phyloP scores from a whole-genome alignment of 1,284 basidiomycete species.

The Leccinum solheimii region DNA sequence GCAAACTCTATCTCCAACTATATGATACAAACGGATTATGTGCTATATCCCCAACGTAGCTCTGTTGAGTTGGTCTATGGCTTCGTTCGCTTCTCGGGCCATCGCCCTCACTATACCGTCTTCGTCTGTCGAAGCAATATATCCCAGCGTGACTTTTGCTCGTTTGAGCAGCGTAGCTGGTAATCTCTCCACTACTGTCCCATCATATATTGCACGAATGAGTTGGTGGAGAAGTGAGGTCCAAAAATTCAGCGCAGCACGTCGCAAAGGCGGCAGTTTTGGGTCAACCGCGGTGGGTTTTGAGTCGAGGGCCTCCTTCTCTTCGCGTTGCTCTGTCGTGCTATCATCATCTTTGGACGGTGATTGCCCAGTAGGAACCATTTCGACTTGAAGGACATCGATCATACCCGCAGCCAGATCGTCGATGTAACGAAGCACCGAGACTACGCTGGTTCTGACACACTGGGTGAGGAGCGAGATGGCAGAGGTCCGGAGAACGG shows the following conservation, averaged over 20 bases:
- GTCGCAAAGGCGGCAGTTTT: slow-evolving; percentile 77
- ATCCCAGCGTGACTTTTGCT: slow-evolving; percentile 65
- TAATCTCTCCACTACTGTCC: slow-evolving; percentile 24
- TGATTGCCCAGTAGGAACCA: slow-evolving; percentile 36
- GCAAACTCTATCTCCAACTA: background rate
- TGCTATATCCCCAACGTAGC: slow-evolving; percentile 47
- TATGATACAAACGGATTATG: slow-evolving; percentile 1
- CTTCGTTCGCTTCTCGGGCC: slow-evolving; percentile 72
- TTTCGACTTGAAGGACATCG: slow-evolving; percentile 80
- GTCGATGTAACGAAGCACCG: slow-evolving; percentile 61
- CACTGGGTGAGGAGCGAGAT: slow-evolving; percentile 81
- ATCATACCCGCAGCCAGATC: slow-evolving; percentile 69
- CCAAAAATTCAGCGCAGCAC: slow-evolving; percentile 81
- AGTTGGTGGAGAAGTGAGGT: slow-evolving; percentile 60
- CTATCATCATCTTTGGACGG: slow-evolving; percentile 14
- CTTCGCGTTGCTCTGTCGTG: slow-evolving; percentile 16
- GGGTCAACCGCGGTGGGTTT: slow-evolving; percentile 58
- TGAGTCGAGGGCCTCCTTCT: slow-evolving; percentile 35
- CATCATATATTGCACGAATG: slow-evolving; percentile 49
- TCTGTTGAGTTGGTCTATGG: slow-evolving; percentile 51
- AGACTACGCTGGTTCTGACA: slow-evolving; percentile 60
- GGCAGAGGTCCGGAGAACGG: slow-evolving; percentile 75
- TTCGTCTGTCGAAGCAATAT: slow-evolving; percentile 70
- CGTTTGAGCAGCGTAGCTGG: slow-evolving; percentile 48
- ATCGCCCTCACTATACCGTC: slow-evolving; percentile 76